Evolutionary conservation across 139 green algal species (phyloP), one percentile per base, ranked within the genome.

Genomic region (Edaphochlamys debaryana): DNA sequence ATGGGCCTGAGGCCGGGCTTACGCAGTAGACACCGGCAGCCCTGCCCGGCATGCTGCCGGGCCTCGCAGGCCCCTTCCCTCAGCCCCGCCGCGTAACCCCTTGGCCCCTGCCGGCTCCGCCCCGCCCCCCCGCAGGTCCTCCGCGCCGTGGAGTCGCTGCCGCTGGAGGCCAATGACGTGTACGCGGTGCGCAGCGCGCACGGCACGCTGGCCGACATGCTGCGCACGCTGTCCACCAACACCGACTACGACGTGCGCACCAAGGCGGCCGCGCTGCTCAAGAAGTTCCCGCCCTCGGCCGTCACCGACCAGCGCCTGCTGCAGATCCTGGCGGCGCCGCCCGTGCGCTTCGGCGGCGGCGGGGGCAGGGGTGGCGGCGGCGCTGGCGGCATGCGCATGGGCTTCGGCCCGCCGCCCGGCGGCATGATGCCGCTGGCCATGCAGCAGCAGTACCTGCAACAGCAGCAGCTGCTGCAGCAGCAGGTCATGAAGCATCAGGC

Each of bases 161-260:
- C 95, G 4, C 74, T 97, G 8, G 90, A 85, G 0, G 76, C 89
- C 15, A 89, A 95, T 36, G 93, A 95, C 54, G 54, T 97, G 50
- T 91, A 96, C 85, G 62, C 80, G 22, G 89, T 86, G 9, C 86
- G 90, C 62, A 91, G 87, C n/a, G 94, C 93, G 15, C 93, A 97
- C 60, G 95, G 95, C 79, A 95, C 91, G 25, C 96, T 98, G 84
- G 92, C 87, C 29, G 91, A 96, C 82, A 73, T 95, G 41, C 89
- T 98, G 63, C 74, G 87, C 23, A 81, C 86, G 38, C 89, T 98
- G 68, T 81, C 86, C 4, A 78, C 52, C 41, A 87, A 90, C 79
- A 32, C 67, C 0, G 94, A 96, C 66, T 92, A 85, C 67, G 94
- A 96, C 64, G 94, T 96, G 63, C 79, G 92, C 54, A 87, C 78